These are phyloP conservation scores for Silene uniflora DNA, from an alignment of 148 eudicot species.

Conservation along the genomic window DNA sequence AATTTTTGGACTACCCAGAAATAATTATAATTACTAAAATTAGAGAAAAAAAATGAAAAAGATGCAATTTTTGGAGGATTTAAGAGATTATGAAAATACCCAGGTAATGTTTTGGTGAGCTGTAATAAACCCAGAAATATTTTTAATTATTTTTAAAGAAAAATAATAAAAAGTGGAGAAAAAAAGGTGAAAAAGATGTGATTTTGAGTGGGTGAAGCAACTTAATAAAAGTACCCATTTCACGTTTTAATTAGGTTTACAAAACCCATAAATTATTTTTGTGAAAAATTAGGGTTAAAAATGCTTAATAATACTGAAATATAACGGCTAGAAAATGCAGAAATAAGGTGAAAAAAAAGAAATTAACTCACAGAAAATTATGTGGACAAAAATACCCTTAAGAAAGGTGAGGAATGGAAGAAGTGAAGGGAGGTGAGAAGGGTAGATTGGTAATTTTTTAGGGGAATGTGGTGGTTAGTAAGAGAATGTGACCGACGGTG, in stretches of 20 bases:
- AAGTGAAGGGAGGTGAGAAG: not conserved
- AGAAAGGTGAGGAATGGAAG: not conserved
- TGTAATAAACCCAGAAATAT: constrained; percentile 2
- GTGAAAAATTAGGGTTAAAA: not conserved
- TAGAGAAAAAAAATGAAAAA: not conserved
- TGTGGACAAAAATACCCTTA: not conserved
- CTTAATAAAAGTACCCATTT: constrained; percentile 22
- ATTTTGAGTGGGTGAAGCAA: not conserved
- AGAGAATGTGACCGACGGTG: not conserved
- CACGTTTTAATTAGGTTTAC: constrained; percentile 15
- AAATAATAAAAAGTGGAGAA: not conserved
- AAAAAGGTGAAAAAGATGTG: constrained; percentile 1
- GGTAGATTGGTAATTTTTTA: not conserved
- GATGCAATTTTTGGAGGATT: constrained; percentile 4
- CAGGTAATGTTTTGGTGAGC: constrained; percentile 20
- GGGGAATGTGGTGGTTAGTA: constrained; percentile 8
- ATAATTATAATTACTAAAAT: not conserved
- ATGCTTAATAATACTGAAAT: constrained; percentile 11
- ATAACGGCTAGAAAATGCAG: constrained; percentile 28
- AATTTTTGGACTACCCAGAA: not conserved
- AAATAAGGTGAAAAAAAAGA: not conserved
- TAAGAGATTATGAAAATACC: constrained; percentile 1
- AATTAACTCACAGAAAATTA: not conserved
- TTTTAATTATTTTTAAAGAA: not conserved
- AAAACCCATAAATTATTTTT: constrained; percentile 11